Evolutionary conservation across 805 yeast genomes (phyloP).

Genomic region (Ogataea pignaliae): DNA sequence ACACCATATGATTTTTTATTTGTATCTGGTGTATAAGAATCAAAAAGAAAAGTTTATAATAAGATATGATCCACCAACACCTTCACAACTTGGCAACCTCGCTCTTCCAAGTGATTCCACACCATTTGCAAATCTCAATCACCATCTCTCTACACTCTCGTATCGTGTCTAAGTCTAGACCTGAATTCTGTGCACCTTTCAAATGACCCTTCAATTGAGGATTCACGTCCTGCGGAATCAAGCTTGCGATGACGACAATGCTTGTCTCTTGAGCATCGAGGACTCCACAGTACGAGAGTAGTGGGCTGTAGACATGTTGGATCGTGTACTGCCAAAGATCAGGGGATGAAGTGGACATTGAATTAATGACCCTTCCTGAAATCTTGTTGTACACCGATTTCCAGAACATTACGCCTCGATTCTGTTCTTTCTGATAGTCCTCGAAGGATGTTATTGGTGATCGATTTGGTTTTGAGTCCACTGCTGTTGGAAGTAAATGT

Average conservation of each 20-base stretch:
- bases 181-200: constrained; percentile 78
- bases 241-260: constrained; percentile 67
- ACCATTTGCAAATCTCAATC: constrained; percentile 65
- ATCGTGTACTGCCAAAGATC: constrained; percentile 75
- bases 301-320: constrained; percentile 71
- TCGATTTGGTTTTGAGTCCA: constrained; percentile 9
- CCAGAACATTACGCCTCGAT: constrained; percentile 67
- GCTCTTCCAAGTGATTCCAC: constrained; percentile 60
- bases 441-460: constrained; percentile 11
- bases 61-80: background rate
- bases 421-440: constrained; percentile 14
- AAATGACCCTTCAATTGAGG: constrained; percentile 91
- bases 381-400: constrained; percentile 71
- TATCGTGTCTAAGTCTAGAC: constrained; percentile 63
- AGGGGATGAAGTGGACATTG: constrained; percentile 73
- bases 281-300: constrained; percentile 64
- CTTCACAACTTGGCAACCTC: constrained; percentile 51
- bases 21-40: background rate
- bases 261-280: constrained; percentile 68
- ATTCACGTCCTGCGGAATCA: constrained; percentile 89
- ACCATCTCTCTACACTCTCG: constrained; percentile 57
- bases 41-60: background rate
- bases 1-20: background rate
- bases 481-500: constrained; percentile 29
- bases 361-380: constrained; percentile 58